These are phyloP conservation scores for Rutidosis leptorrhynchoides DNA, from an alignment of 129 eudicot genomes.

Conservation along the genomic window DNA sequence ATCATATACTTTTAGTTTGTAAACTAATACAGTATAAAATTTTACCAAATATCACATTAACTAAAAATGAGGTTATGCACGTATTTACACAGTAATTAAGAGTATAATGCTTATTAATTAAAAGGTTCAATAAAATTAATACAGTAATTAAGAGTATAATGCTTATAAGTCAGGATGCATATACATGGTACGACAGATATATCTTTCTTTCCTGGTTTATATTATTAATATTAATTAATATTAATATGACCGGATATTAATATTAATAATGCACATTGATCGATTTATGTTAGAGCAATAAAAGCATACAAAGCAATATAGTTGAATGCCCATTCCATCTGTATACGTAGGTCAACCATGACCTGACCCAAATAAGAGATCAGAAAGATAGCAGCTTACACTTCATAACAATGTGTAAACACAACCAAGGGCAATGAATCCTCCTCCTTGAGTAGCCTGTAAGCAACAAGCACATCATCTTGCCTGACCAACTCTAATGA, in stretches of 20 bases:
- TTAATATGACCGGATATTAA: no score
- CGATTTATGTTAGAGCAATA: no score
- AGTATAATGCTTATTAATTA: no score
- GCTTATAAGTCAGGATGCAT: neutral
- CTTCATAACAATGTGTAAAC: slow-evolving; percentile 51
- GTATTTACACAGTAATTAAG: neutral
- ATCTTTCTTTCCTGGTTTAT: neutral
- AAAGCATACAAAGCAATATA: neutral
- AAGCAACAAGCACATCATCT: slow-evolving; percentile 66
- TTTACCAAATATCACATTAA: neutral
- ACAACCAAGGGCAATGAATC: slow-evolving; percentile 54
- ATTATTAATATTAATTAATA: no score
- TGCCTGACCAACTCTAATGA: slow-evolving; percentile 74
- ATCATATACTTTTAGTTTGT: no score
- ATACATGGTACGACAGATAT: neutral
- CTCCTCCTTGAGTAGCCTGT: slow-evolving; percentile 62
- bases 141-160: neutral
- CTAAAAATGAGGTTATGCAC: neutral
- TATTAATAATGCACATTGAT: neutral
- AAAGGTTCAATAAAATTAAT: no score
- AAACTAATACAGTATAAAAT: no score
- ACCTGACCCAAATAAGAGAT: neutral
- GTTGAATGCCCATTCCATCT: neutral
- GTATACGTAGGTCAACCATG: neutral
- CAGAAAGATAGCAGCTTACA: slow-evolving; percentile 42